Evolutionary conservation across 345 rosid species (phyloP), one percentile per base, ranked within the genome.

Genomic region (Gossypioides kirkii): DNA sequence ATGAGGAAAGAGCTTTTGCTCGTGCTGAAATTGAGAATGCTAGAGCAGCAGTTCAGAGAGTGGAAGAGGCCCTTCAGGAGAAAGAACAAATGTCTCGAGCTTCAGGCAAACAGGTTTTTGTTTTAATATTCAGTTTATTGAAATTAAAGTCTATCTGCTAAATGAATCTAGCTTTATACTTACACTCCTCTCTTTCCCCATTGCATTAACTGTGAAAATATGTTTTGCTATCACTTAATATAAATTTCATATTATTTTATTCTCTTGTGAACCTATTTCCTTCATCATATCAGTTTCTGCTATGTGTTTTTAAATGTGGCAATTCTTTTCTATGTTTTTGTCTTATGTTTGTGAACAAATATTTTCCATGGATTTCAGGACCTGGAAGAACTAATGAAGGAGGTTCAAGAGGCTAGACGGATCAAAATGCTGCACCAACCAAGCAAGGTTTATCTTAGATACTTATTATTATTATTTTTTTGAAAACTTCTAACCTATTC

Each of bases 351-450:
- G 3, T 58, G 41, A 14, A 46, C 55, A 67, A 32, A 47, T 72
- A 32, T 45, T 65, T 60, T 12, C 6, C 49, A 76, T 58, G 77
- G 43, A 50, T 87, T 46, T 80, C 79, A 96, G 99, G 99, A 96
- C 81, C 45, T 89, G 76, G 95, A 91, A 71, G 93, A 90, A 76
- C 79, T 96, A 79, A 86, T 93, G 98, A 89, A 90, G 83, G 98
- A 93, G 82, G 99, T 96, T 86, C 99, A 96, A 85, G 95, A 91
- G 81, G 98, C 99, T 77, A 89, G 99, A 82, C 86, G 98, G 76
- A 96, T 96, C 84, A 91, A 90, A 84, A 91, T 96, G 98, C 84
- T 96, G 83, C 99, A 96, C 84, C 97, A 87, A 81, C 97, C 99
- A 74, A 96, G 98, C 94, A 91, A 87, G 98, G 99, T 96, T 38